These are phyloP conservation scores for Fusarium torulosum DNA, from an alignment of 2,329 filamentous ascomycete species.

Conservation along the genomic window DNA sequence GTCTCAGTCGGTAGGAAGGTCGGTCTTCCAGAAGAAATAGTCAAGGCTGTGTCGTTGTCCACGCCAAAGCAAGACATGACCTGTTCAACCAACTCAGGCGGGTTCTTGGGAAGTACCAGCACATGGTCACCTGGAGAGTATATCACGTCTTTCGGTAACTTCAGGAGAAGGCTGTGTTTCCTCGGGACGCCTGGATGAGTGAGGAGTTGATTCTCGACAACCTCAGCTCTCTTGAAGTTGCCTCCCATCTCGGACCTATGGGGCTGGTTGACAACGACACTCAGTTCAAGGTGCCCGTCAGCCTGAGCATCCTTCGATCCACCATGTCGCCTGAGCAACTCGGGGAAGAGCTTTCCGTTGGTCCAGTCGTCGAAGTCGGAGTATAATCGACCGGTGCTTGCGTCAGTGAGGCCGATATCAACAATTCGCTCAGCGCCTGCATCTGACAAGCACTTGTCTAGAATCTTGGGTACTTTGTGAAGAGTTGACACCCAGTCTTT, in stretches of 20 bases:
- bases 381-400: conserved; percentile 73
- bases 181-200: conserved; percentile 25
- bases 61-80: conserved; percentile 76
- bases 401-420: conserved; percentile 68
- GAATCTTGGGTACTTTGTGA: conserved; percentile 72
- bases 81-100: conserved; percentile 69
- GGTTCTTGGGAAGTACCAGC: conserved; percentile 78
- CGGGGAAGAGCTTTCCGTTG: conserved; percentile 65
- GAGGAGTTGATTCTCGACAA: conserved; percentile 14
- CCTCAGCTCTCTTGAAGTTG: conserved; percentile 29
- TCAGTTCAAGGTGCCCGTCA: not conserved
- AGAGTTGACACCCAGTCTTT: conserved; percentile 71
- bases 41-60: conserved; percentile 75
- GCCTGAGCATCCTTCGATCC: conserved; percentile 6
- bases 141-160: conserved; percentile 72
- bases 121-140: conserved; percentile 84
- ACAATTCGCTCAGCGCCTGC: conserved; percentile 52
- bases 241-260: conserved; percentile 8
- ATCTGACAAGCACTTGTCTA: conserved; percentile 65
- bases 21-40: conserved; percentile 64
- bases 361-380: conserved; percentile 76
- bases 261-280: not conserved
- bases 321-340: conserved; percentile 59
- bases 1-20: conserved; percentile 67
- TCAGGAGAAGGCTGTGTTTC: conserved; percentile 76